Conservation (phyloP, 2,329 filamentous ascomycete species). For the Grosmannia serpens region DNA sequence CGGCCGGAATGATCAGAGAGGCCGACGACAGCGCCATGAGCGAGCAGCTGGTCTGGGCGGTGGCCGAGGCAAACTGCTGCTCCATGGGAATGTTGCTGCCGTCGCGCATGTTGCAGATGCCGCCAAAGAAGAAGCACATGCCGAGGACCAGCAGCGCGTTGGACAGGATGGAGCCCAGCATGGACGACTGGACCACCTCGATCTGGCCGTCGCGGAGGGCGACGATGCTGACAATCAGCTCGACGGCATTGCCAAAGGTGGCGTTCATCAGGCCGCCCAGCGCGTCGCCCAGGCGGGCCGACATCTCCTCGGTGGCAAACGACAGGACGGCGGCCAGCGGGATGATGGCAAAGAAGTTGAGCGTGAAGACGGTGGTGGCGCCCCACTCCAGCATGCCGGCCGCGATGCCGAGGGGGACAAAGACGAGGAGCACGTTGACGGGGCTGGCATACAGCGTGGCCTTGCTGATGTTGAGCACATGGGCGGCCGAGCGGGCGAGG, state of each 20-base stretch:
- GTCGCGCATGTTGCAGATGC: constrained; percentile 49
- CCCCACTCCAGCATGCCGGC: constrained; percentile 52
- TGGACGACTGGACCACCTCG: constrained; percentile 79
- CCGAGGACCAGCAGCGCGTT: constrained; percentile 82
- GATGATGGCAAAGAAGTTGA: constrained; percentile 80
- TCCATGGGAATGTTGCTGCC: constrained; percentile 47
- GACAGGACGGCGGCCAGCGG: constrained; percentile 78
- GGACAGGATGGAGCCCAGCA: constrained; percentile 84
- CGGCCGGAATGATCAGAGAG: constrained; percentile 68
- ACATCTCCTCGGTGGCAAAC: constrained; percentile 73
- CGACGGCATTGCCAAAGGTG: constrained; percentile 70
- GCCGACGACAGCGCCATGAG: constrained; percentile 67
- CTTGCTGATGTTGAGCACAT: constrained; percentile 44
- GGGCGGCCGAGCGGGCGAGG: constrained; percentile 32
- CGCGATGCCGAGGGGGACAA: constrained; percentile 62
- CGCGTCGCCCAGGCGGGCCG: constrained; percentile 59
- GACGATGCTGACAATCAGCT: constrained; percentile 79
- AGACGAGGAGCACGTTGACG: constrained; percentile 60
- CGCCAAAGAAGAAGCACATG: constrained; percentile 76
- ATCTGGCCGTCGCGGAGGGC: constrained; percentile 78
- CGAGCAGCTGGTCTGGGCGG: constrained; percentile 65
- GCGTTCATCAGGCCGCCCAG: constrained; percentile 64
- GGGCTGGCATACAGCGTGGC: constrained; percentile 46
- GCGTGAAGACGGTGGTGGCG: constrained; percentile 56
- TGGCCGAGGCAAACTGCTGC: constrained; percentile 63